These are phyloP conservation scores for Dichotomopilus funicola DNA, from an alignment of 2,329 filamentous ascomycete species.

Conservation along the genomic window DNA sequence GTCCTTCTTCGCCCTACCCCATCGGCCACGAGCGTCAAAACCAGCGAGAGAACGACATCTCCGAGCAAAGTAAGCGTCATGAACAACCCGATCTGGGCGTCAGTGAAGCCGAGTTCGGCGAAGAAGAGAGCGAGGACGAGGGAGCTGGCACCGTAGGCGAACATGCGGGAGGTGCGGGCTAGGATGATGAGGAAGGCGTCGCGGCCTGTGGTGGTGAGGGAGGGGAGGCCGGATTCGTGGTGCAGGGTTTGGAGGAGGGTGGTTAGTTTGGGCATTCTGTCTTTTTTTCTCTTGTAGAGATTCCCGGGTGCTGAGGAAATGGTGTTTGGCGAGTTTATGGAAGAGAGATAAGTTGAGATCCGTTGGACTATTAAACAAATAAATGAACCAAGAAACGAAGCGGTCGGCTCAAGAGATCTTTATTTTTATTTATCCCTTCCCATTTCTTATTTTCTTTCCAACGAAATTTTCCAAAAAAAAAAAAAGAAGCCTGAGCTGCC, in stretches of 20 bases:
- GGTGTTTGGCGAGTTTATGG: too few relatives aligned
- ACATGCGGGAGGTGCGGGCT: slow-evolving; percentile 48
- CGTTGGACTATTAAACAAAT: too few relatives aligned
- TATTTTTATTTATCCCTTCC: too few relatives aligned
- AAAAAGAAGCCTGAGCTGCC: too few relatives aligned
- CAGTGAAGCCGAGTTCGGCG: slow-evolving; percentile 47
- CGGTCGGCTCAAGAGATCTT: too few relatives aligned
- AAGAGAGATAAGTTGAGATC: too few relatives aligned
- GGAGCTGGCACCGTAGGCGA: slow-evolving; percentile 56
- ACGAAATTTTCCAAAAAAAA: too few relatives aligned
- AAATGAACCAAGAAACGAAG: too few relatives aligned
- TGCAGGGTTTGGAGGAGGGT: not conserved
- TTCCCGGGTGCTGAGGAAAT: too few relatives aligned
- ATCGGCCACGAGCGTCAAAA: slow-evolving; percentile 54
- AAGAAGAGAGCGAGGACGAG: slow-evolving; percentile 58
- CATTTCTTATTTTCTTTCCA: too few relatives aligned
- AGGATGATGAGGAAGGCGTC: slow-evolving; percentile 51
- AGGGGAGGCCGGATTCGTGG: slow-evolving; percentile 43
- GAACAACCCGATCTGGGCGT: slow-evolving; percentile 55
- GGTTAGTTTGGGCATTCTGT: not conserved
- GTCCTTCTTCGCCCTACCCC: slow-evolving; percentile 50
- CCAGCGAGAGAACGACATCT: slow-evolving; percentile 52
- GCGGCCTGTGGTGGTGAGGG: slow-evolving; percentile 39
- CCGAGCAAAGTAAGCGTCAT: slow-evolving; percentile 58
- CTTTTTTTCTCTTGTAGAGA: not conserved